Percentiles rank a stretch among this genome's conserved stretches.
phyloP scores from a whole-genome alignment of 768 basidiomycete genomes.

The Coprinellus micaceus region DNA sequence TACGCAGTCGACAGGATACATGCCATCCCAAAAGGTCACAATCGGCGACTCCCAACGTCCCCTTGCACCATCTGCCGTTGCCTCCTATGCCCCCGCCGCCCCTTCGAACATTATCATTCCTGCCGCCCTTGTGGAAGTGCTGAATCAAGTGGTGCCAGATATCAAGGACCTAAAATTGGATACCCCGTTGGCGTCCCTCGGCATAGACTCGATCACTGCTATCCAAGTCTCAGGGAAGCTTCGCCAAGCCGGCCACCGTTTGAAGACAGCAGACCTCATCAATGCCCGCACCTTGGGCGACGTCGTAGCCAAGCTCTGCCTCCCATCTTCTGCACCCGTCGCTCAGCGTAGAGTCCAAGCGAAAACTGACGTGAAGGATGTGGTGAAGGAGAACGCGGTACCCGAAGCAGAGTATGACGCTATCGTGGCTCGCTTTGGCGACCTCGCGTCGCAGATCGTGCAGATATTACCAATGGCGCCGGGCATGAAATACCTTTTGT shows the following conservation, averaged over 20 bases:
- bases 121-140: conserved; percentile 3
- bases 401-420: conserved; percentile 18
- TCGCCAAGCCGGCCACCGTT: conserved; percentile 31
- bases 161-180: conserved; percentile 21
- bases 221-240: conserved; percentile 41
- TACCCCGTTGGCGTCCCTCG: conserved; percentile 38
- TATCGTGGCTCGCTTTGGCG: conserved; percentile 19
- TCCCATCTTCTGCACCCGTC: neutral
- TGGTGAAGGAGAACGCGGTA: neutral
- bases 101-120: neutral
- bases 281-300: conserved; percentile 35
- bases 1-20: neutral
- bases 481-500: conserved; percentile 36
- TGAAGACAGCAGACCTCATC: conserved; percentile 38
- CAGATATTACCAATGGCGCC: conserved; percentile 22
- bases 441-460: conserved; percentile 17
- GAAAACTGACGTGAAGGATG: neutral
- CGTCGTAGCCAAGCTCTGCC: conserved; percentile 19
- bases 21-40: neutral
- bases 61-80: neutral
- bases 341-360: neutral
- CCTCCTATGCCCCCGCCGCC: too few relatives aligned
- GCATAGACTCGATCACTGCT: conserved; percentile 49
- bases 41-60: neutral
- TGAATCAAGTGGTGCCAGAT: conserved; percentile 9